A percentile compares a stretch with the other conserved stretches of the same genome.
These are phyloP conservation scores for Penicillium occitanis DNA, from an alignment of 2,329 filamentous ascomycete species.

Conservation along the genomic window DNA sequence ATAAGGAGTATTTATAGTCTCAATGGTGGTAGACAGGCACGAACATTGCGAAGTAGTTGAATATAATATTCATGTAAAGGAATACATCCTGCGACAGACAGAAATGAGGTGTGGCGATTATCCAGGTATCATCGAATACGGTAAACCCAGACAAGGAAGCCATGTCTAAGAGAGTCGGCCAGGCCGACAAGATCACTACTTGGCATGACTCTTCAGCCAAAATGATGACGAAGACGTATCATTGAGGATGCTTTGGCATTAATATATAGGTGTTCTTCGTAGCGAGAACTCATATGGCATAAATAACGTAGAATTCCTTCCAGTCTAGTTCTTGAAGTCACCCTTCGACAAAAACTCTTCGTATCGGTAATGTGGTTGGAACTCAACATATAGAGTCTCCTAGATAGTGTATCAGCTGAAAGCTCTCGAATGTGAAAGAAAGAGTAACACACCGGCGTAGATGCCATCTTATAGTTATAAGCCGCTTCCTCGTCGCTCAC, in stretches of 20 bases:
- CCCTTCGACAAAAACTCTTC: conserved; percentile 18
- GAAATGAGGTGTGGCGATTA: neutral
- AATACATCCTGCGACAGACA: neutral
- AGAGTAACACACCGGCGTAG: conserved; percentile 1
- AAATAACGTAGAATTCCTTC: neutral
- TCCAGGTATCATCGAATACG: neutral
- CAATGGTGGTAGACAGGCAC: neutral
- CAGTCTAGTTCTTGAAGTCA: conserved; percentile 18
- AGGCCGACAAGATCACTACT: neutral
- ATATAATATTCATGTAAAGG: neutral
- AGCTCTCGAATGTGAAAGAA: neutral
- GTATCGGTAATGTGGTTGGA: conserved; percentile 15
- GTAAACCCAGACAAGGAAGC: neutral
- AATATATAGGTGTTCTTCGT: neutral
- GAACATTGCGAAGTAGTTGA: neutral
- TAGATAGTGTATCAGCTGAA: neutral
- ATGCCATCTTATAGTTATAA: conserved; percentile 14
- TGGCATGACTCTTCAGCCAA: neutral
- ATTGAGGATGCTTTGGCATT: neutral
- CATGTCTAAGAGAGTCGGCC: neutral
- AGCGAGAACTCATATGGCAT: neutral
- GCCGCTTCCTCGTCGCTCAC: conserved; percentile 17
- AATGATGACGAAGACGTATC: neutral
- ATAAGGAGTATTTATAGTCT: neutral
- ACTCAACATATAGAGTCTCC: conserved; percentile 12